Conservation (phyloP, 805 yeast genomes). For the Candida sonorensis region DNA sequence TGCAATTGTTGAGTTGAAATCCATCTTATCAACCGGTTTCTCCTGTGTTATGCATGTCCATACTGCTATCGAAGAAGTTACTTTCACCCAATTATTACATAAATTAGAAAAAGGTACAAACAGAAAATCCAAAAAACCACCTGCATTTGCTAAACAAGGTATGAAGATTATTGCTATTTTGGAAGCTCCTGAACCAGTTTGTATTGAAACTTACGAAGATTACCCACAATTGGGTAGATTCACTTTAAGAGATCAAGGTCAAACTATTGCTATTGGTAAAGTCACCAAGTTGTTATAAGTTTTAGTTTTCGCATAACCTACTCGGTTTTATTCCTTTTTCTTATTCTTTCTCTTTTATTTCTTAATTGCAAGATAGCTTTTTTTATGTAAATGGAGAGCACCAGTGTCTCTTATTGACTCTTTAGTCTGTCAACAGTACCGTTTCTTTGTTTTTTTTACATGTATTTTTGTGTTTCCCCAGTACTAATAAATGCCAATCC, state of each 20-base stretch:
- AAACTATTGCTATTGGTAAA: conserved; percentile 97
- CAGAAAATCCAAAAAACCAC: conserved; percentile 93
- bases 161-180: conserved; percentile 94
- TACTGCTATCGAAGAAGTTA: conserved; percentile 96
- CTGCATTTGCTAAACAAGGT: conserved; percentile 97
- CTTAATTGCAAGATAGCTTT: too few relatives aligned
- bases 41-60: conserved; percentile 98
- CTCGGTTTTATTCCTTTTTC: not conserved
- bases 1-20: conserved; percentile 93
- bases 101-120: conserved; percentile 95
- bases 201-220: conserved; percentile 87
- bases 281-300: conserved; percentile 74
- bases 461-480: too few relatives aligned
- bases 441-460: too few relatives aligned
- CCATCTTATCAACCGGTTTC: conserved; percentile 91
- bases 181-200: conserved; percentile 80
- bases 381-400: too few relatives aligned
- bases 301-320: not conserved
- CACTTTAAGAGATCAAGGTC: conserved; percentile 97
- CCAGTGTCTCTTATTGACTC: too few relatives aligned
- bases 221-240: conserved; percentile 97
- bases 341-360: not conserved
- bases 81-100: conserved; percentile 74
- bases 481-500: too few relatives aligned
- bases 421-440: too few relatives aligned